A percentile compares a stretch with the other conserved stretches of the same genome.
phyloP scores from a whole-genome alignment of 2,329 filamentous ascomycete species.

The Parastagonospora nodorum region DNA sequence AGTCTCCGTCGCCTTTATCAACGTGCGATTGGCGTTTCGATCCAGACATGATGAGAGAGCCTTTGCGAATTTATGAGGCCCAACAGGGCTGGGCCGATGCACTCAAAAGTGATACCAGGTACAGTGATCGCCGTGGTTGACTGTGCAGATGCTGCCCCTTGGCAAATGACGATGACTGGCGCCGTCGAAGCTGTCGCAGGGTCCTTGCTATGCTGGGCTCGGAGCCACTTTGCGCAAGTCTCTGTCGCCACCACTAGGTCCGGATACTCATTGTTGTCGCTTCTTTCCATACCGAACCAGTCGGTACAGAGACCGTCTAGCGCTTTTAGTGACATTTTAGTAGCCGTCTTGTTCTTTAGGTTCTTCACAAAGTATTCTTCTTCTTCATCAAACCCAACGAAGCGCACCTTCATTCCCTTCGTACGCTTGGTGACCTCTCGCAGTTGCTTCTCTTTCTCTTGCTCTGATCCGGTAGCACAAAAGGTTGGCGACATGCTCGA shows the following conservation, averaged over 20 bases:
- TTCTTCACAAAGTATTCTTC: slow-evolving; percentile 38
- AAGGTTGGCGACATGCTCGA: slow-evolving; percentile 38
- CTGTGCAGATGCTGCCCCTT: slow-evolving; percentile 41
- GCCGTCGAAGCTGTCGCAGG: slow-evolving; percentile 20
- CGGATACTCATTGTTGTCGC: slow-evolving; percentile 16
- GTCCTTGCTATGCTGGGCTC: slow-evolving; percentile 29
- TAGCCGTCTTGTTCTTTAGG: slow-evolving; percentile 39
- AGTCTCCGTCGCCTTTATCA: slow-evolving; percentile 11
- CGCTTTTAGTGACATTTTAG: slow-evolving; percentile 37
- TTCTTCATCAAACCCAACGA: slow-evolving; percentile 42
- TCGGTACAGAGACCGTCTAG: slow-evolving; percentile 39
- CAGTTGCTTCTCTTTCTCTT: slow-evolving; percentile 29
- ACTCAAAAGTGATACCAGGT: slow-evolving; percentile 41
- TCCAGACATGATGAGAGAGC: slow-evolving; percentile 42
- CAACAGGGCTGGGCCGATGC: slow-evolving; percentile 43
- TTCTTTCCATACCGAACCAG: slow-evolving; percentile 43
- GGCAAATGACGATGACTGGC: slow-evolving; percentile 42
- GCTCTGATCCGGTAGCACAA: slow-evolving; percentile 23
- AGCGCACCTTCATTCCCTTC: slow-evolving; percentile 34
- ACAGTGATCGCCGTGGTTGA: slow-evolving; percentile 43
- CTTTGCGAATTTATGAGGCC: slow-evolving; percentile 47
- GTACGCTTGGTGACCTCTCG: slow-evolving; percentile 34
- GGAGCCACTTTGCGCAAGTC: slow-evolving; percentile 33
- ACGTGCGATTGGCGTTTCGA: slow-evolving; percentile 30
- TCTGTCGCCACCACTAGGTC: slow-evolving; percentile 43